Conservation (phyloP, 2,329 filamentous ascomycete genomes). For the Xylariaceae sp. region DNA sequence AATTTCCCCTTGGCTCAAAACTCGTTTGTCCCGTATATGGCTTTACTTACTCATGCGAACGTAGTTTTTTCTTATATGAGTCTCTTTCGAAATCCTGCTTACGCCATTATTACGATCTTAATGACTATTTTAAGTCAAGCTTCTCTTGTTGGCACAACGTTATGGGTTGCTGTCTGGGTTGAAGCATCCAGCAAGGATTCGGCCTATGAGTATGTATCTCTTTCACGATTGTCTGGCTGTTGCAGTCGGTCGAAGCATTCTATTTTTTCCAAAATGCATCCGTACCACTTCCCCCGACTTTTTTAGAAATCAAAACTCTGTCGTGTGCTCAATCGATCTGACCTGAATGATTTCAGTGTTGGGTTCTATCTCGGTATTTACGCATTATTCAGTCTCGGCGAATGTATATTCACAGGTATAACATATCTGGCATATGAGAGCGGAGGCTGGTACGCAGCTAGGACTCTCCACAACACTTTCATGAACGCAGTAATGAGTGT, state of each 20-base stretch:
- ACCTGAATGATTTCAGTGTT: conserved; percentile 22
- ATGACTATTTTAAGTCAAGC: conserved; percentile 42
- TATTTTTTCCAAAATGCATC: no score
- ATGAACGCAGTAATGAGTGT: conserved; percentile 52
- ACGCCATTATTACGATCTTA: conserved; percentile 39
- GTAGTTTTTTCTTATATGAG: conserved; percentile 50
- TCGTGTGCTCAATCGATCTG: no score
- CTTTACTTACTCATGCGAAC: conserved; percentile 15
- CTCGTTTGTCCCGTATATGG: background rate
- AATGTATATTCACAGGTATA: conserved; percentile 40
- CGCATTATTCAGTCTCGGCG: conserved; percentile 43
- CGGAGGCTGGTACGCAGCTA: conserved; percentile 56
- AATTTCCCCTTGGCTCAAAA: background rate
- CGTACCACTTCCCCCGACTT: no score
- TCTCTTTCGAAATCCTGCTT: conserved; percentile 47
- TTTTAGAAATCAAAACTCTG: no score
- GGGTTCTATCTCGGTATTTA: conserved; percentile 55
- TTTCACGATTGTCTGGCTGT: no score
- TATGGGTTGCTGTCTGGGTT: conserved; percentile 55
- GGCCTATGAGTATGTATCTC: conserved; percentile 33
- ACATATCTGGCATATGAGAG: conserved; percentile 50
- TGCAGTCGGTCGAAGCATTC: no score
- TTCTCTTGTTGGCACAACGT: conserved; percentile 40
- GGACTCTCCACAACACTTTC: conserved; percentile 50
- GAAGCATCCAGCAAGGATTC: conserved; percentile 47